phyloP scores from a whole-genome alignment of 768 basidiomycete species.

The Rubroboletus pulcherrimus region DNA sequence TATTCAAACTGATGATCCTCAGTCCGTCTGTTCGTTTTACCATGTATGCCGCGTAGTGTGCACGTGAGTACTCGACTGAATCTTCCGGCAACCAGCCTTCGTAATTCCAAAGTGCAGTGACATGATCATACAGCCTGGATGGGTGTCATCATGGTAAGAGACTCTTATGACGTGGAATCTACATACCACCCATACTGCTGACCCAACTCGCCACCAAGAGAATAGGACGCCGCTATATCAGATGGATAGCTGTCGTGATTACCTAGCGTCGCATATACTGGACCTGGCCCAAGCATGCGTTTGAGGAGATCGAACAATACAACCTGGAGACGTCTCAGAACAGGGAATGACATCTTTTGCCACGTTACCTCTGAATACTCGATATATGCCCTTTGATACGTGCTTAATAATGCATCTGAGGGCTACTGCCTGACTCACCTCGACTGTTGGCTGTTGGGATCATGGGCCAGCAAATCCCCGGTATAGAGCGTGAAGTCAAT shows the following conservation, averaged over 20 bases:
- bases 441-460: conserved; percentile 59
- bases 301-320: conserved; percentile 66
- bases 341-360: not conserved
- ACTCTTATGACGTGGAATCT: not conserved
- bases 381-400: conserved; percentile 45
- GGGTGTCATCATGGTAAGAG: not conserved
- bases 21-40: conserved; percentile 64
- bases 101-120: conserved; percentile 66
- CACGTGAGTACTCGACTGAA: conserved; percentile 52
- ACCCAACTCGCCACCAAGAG: conserved; percentile 51
- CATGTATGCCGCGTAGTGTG: conserved; percentile 73
- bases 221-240: conserved; percentile 58
- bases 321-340: conserved; percentile 37
- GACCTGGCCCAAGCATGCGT: conserved; percentile 55
- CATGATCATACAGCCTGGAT: conserved; percentile 74
- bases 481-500: conserved; percentile 69
- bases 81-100: conserved; percentile 64
- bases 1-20: conserved; percentile 71
- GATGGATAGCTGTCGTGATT: conserved; percentile 69
- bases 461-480: conserved; percentile 73
- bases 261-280: conserved; percentile 72
- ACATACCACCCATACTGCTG: conserved; percentile 63
- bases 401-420: not conserved
- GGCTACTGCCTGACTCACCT: conserved; percentile 37
- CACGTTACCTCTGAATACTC: conserved; percentile 56